A percentile compares a stretch with the other conserved stretches of the same genome.
phyloP scores from a whole-genome alignment of 495 filamentous ascomycete species.

The Gamarada debralockiae region DNA sequence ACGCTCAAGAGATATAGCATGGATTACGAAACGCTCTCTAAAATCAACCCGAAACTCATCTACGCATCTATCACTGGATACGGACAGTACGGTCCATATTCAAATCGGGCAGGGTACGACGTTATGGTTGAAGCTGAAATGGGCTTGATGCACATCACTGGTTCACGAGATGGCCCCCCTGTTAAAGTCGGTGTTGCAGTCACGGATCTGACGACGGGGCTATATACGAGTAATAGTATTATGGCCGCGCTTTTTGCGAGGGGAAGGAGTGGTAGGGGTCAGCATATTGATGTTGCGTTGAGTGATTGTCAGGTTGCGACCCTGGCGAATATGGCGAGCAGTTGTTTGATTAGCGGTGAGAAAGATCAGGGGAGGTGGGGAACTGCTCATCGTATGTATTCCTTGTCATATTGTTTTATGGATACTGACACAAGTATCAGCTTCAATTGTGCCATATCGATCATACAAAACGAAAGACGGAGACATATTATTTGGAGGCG shows the following conservation, averaged over 20 bases:
- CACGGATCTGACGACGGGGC: constrained; percentile 89
- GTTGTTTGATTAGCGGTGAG: constrained; percentile 82
- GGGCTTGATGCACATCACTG: constrained; percentile 98
- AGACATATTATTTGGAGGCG: constrained; percentile 87
- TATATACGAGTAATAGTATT: constrained; percentile 97
- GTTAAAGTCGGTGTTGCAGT: constrained; percentile 98
- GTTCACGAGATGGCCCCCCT: constrained; percentile 78
- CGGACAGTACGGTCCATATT: constrained; percentile 92
- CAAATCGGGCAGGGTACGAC: constrained; percentile 87
- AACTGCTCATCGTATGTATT: constrained; percentile 80
- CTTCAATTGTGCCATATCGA: constrained; percentile 93
- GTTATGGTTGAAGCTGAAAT: constrained; percentile 99
- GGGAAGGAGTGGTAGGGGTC: constrained; percentile 65
- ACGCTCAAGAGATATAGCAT: constrained; percentile 87
- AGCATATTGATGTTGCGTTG: constrained; percentile 87
- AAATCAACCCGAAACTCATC: constrained; percentile 75
- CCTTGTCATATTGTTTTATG: neutral
- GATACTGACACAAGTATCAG: constrained; percentile 34
- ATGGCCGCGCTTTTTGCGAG: constrained; percentile 87
- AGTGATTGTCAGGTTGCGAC: constrained; percentile 96
- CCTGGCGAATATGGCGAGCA: constrained; percentile 88
- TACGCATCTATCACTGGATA: constrained; percentile 64
- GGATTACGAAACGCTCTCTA: constrained; percentile 73
- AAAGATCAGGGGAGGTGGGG: constrained; percentile 89
- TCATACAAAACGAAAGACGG: constrained; percentile 92